A percentile compares a stretch with the other conserved stretches of the same genome.
Evolutionary conservation across 495 filamentous ascomycete species (phyloP).

Genomic region (Annulohypoxylon maeteangense): DNA sequence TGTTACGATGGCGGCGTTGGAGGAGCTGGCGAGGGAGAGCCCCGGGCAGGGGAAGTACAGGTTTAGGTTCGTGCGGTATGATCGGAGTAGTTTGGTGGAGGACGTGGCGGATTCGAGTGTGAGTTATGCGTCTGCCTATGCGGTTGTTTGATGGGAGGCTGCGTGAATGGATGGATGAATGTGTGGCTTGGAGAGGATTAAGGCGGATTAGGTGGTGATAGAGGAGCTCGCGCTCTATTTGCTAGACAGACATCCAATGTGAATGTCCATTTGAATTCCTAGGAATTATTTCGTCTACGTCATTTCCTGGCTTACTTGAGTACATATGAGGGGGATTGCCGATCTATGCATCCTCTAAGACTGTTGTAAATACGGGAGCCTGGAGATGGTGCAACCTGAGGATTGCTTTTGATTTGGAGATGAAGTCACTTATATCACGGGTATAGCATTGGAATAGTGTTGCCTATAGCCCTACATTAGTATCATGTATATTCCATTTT

Average conservation of each 20-base stretch:
- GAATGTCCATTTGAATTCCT: neutral
- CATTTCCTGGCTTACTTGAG: neutral
- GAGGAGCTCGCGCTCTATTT: conserved; percentile 27
- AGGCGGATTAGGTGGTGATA: conserved; percentile 17
- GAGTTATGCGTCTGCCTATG: conserved; percentile 90
- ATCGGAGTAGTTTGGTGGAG: conserved; percentile 83
- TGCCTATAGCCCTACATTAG: neutral
- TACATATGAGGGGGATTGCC: neutral
- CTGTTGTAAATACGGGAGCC: neutral
- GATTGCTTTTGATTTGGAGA: neutral
- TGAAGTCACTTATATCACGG: neutral
- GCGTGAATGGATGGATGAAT: too few species aligned
- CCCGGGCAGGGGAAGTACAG: conserved; percentile 61
- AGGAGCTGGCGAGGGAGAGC: conserved; percentile 60
- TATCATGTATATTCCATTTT: neutral
- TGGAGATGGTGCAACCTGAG: neutral
- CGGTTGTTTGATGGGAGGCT: conserved; percentile 60
- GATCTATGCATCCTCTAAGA: neutral
- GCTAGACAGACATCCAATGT: conserved; percentile 16
- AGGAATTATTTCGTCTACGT: neutral
- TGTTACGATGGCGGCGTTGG: conserved; percentile 88
- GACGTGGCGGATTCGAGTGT: conserved; percentile 84
- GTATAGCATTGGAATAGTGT: neutral
- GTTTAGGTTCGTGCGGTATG: conserved; percentile 91
- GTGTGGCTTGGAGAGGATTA: too few species aligned